Percentiles rank a stretch among this genome's conserved stretches.
Evolutionary conservation across 1,284 basidiomycete species (phyloP).

Genomic region (Termitomyces sp.): DNA sequence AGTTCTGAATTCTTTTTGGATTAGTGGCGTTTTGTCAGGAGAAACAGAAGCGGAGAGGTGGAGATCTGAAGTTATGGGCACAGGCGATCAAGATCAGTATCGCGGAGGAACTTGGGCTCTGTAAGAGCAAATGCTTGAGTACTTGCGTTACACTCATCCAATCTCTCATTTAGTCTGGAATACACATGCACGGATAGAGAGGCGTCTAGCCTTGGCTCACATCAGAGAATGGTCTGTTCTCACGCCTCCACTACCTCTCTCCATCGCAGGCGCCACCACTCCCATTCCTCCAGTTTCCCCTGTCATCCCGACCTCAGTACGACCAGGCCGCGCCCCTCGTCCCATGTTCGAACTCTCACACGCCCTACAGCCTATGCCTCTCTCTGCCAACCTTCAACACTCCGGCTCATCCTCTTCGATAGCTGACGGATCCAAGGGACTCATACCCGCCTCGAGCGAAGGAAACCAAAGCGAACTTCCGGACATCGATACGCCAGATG

Average conservation of each 20-base stretch:
- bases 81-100: slow-evolving; percentile 58
- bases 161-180: slow-evolving; percentile 59
- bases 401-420: slow-evolving; percentile 4
- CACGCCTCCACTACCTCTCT: slow-evolving; percentile 39
- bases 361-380: slow-evolving; percentile 12
- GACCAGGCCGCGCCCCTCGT: slow-evolving; percentile 7
- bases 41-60: slow-evolving; percentile 53
- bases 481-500: slow-evolving; percentile 64
- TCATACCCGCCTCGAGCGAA: slow-evolving; percentile 10
- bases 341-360: slow-evolving; percentile 13
- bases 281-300: slow-evolving; percentile 22
- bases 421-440: not conserved
- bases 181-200: slow-evolving; percentile 52
- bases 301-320: not conserved
- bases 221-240: slow-evolving; percentile 45
- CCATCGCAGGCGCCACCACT: slow-evolving; percentile 17
- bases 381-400: not conserved
- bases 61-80: slow-evolving; percentile 44
- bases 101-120: slow-evolving; percentile 63
- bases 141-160: not conserved
- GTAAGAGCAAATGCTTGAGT: slow-evolving; percentile 31
- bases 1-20: not conserved
- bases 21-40: slow-evolving; percentile 68
- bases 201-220: slow-evolving; percentile 48
- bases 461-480: slow-evolving; percentile 12